Evolutionary conservation across 2,329 filamentous ascomycete genomes (phyloP).

Genomic region (Colletotrichum sp.): DNA sequence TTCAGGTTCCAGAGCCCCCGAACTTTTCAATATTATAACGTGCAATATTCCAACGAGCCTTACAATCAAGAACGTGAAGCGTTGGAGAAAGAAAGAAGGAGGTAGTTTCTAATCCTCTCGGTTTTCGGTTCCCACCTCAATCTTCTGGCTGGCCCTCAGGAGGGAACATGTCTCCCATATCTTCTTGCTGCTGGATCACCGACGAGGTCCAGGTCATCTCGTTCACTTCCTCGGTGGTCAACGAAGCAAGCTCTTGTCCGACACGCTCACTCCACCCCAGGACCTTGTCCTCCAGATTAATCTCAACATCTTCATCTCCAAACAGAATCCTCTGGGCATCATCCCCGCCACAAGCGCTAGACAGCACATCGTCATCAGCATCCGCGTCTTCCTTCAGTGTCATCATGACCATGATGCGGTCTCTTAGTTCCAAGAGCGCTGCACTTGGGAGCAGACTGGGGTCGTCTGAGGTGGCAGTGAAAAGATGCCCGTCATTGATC

Average conservation of each 20-base stretch:
- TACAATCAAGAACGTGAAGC: no score
- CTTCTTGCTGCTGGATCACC: background rate
- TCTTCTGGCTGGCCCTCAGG: background rate
- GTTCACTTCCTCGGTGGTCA: fast-evolving
- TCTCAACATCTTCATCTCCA: background rate
- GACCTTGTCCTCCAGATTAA: background rate
- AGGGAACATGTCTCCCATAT: background rate
- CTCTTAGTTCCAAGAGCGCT: background rate
- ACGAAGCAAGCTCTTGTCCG: background rate
- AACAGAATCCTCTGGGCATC: background rate
- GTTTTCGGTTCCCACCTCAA: no score
- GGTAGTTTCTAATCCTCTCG: background rate
- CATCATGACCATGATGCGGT: background rate
- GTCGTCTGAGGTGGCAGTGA: background rate
- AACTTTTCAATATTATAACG: no score
- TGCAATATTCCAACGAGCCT: no score
- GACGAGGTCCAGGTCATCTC: background rate
- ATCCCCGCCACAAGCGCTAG: background rate
- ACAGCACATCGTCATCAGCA: background rate
- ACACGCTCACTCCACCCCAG: background rate
- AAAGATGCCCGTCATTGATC: background rate
- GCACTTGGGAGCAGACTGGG: background rate
- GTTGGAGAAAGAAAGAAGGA: no score
- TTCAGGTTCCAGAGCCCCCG: no score
- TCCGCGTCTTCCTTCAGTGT: fast-evolving